These are phyloP conservation scores for Leccinum ochraceum DNA, from an alignment of 768 basidiomycete species.

Conservation along the genomic window DNA sequence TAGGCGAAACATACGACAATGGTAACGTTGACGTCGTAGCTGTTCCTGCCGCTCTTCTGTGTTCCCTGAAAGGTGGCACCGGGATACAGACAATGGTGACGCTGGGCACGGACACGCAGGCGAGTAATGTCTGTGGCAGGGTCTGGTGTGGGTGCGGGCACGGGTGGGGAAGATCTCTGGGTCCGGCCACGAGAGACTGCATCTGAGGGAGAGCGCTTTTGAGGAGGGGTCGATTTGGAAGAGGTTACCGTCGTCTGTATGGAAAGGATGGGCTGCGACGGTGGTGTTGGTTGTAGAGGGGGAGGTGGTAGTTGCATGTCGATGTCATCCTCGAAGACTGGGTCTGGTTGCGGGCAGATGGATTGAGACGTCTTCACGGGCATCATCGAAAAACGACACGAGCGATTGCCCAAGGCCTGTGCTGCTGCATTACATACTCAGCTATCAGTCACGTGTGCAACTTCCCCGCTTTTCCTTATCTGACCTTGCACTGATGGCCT, in stretches of 20 bases:
- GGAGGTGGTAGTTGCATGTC: conserved; percentile 29
- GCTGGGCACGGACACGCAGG: conserved; percentile 68
- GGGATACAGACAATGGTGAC: conserved; percentile 81
- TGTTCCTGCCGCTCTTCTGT: conserved; percentile 91
- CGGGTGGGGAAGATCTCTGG: conserved; percentile 5
- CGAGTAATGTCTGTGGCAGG: conserved; percentile 78
- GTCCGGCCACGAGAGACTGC: conserved; percentile 10
- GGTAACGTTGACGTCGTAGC: conserved; percentile 92
- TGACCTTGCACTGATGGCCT: background rate
- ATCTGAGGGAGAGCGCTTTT: conserved; percentile 23
- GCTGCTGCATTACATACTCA: conserved; percentile 8
- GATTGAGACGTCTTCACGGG: conserved; percentile 23
- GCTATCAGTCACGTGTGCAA: conserved; percentile 19
- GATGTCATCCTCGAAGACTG: conserved; percentile 38
- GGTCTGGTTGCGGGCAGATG: conserved; percentile 22
- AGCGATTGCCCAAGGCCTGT: conserved; percentile 18
- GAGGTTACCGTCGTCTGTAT: conserved; percentile 16
- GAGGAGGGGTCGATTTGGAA: conserved; percentile 12
- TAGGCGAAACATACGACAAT: conserved; percentile 69
- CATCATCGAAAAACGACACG: conserved; percentile 25
- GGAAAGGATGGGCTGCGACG: conserved; percentile 15
- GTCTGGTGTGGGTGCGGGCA: conserved; percentile 34
- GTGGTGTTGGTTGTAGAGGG: background rate
- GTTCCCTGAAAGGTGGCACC: conserved; percentile 89
- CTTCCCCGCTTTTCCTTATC: background rate